Evolutionary conservation across 2,329 filamentous ascomycete species (phyloP), one percentile per base, ranked within the genome.

Genomic region (Tricladium varicosporioides): DNA sequence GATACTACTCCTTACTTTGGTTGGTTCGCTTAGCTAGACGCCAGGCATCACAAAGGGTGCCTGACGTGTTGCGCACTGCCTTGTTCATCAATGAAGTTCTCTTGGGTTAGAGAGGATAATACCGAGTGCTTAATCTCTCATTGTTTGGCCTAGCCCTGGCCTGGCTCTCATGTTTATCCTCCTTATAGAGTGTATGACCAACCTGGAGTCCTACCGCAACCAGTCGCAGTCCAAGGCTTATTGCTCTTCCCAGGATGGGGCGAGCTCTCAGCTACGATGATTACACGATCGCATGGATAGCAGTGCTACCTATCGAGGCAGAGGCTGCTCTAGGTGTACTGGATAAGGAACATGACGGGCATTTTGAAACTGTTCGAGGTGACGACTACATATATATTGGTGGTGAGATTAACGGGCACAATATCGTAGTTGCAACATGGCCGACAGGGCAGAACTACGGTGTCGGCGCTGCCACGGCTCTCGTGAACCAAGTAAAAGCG

Each of bases 301-400:
- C 73, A 0, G 73, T 72, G 0, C 65, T 75, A 0, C 64, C 70
- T 18, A 72, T 76, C 7, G 72, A 76, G 58, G 71, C 70, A 5
- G 60, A 49, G 36, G 72, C 72, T 31, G 74, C 74, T 9, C 51
- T 69, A 16, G 59, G 64, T 31, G 64, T 75, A 64, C 57, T 75
- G 15, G 72, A 75, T 13, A 55, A 70, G 0, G 42, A 44, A 16
- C 71, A 75, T 36, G 0, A n/a, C 0, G 72, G 73, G 4, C 51
- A 54, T 1, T 76, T 76, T 56, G 54, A 65, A 0, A 44, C 69
- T 0, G 18, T 53, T 10, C 66, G 61, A 1, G 72, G 73, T 0
- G 67, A 75, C 44, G 69, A 75, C 52, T 73, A 74, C 50, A 47
- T 74, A 1, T 76, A 72, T 49, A 61, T 66, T 5, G 72, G 73